A percentile compares a stretch with the other conserved stretches of the same genome.
Evolutionary conservation across 257 asterid species (phyloP).

Genomic region (Solanum sejunctum): DNA sequence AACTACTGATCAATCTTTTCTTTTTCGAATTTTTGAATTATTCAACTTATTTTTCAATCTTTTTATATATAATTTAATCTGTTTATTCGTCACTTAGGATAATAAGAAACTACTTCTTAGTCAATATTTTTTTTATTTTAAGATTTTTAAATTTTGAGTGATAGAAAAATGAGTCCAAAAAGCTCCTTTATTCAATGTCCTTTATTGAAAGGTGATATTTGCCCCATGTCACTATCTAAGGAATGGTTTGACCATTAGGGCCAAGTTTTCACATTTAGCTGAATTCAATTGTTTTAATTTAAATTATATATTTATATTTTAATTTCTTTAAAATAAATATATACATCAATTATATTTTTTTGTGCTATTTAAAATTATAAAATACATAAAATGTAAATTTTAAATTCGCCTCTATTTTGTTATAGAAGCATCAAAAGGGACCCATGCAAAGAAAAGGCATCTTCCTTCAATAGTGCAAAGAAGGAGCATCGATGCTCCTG

Average conservation of each 20-base stretch:
- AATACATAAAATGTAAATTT: not conserved
- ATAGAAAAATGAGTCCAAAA: not conserved
- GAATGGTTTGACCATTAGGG: not conserved
- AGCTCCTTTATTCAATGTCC: not conserved
- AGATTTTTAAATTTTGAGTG: not conserved
- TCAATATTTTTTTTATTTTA: not conserved
- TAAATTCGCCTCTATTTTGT: rapidly evolving
- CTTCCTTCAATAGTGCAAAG: not conserved
- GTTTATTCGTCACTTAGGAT: not conserved
- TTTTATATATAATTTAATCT: no score
- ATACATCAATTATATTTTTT: not conserved
- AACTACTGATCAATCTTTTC: no score
- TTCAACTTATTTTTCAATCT: not conserved
- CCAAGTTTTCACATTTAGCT: not conserved
- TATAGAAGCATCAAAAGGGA: not conserved
- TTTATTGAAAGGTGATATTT: not conserved
- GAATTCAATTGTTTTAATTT: not conserved
- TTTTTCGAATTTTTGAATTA: no score
- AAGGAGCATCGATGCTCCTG: no score
- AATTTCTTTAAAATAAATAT: no score
- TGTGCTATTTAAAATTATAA: not conserved
- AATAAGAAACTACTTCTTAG: not conserved
- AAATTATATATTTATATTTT: not conserved
- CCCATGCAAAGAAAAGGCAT: not conserved
- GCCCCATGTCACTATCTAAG: not conserved